These are phyloP conservation scores for Pseudoneurospora amorphoporcata DNA, from an alignment of 495 filamentous ascomycete species.

Conservation along the genomic window DNA sequence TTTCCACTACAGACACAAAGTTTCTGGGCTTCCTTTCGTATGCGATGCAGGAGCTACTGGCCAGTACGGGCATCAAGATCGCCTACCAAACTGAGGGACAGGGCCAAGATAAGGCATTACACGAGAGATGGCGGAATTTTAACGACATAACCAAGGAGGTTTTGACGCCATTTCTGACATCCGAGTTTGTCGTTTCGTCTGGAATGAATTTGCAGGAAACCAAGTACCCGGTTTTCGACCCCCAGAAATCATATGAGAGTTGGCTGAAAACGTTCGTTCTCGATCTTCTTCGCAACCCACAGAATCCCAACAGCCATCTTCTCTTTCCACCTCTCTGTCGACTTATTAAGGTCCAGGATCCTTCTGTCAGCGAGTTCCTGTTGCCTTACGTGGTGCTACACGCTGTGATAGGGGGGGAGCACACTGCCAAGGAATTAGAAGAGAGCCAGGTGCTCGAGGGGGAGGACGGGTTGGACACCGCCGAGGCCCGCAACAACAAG, in stretches of 20 bases:
- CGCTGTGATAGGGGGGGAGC: conserved; percentile 50
- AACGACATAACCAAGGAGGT: conserved; percentile 66
- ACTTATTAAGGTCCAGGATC: conserved; percentile 71
- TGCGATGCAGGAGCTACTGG: conserved; percentile 85
- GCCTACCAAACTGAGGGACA: conserved; percentile 29
- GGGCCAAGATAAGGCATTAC: conserved; percentile 20
- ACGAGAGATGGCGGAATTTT: conserved; percentile 64
- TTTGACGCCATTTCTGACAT: conserved; percentile 74
- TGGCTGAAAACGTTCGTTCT: conserved; percentile 76
- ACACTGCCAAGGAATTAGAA: background rate
- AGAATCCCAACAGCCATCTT: conserved; percentile 54
- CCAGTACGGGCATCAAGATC: conserved; percentile 57
- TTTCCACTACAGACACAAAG: conserved; percentile 75
- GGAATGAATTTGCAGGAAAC: conserved; percentile 42
- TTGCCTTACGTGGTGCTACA: conserved; percentile 79
- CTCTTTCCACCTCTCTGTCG: conserved; percentile 74
- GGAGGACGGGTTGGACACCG: background rate
- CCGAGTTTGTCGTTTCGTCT: conserved; percentile 59
- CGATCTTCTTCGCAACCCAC: conserved; percentile 67
- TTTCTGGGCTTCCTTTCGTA: conserved; percentile 85
- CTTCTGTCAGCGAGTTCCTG: conserved; percentile 73
- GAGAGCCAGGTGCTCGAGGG: background rate
- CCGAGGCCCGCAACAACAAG: background rate
- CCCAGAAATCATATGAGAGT: conserved; percentile 52
- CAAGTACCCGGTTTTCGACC: conserved; percentile 67